These are phyloP conservation scores for Trichosporon coremiiforme DNA, from an alignment of 1,284 basidiomycete genomes.

Conservation along the genomic window DNA sequence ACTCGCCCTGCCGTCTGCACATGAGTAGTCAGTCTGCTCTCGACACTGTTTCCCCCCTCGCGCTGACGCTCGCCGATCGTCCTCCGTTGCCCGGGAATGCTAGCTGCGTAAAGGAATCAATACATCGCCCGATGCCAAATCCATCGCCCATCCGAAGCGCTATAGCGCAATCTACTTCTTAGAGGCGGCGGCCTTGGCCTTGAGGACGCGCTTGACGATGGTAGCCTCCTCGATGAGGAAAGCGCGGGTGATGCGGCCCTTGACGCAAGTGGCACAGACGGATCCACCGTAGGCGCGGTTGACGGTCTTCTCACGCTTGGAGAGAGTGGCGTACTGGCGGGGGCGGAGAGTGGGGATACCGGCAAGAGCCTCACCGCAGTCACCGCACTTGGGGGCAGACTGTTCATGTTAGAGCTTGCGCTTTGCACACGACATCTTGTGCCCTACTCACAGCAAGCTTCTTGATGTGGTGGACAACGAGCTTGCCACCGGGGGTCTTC, in stretches of 20 bases:
- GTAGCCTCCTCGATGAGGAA: conserved; percentile 99
- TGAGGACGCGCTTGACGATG: conserved; percentile 99
- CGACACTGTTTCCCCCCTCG: background rate
- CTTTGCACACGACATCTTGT: background rate
- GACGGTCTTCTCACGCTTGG: conserved; percentile 94
- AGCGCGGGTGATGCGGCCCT: conserved; percentile 92
- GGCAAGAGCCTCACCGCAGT: conserved; percentile 87
- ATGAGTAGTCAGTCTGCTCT: conserved; percentile 2
- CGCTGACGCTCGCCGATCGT: background rate
- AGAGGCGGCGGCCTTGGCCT: conserved; percentile 63
- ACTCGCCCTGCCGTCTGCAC: background rate
- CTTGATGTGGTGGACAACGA: conserved; percentile 59
- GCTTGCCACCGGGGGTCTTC: conserved; percentile 77
- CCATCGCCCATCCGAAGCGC: conserved; percentile 25
- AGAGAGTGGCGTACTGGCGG: conserved; percentile 86
- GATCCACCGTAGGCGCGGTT: conserved; percentile 93
- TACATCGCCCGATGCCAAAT: conserved; percentile 36
- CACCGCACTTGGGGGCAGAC: conserved; percentile 90
- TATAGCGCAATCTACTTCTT: conserved; percentile 52
- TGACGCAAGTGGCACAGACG: conserved; percentile 88
- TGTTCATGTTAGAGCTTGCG: conserved; percentile 29
- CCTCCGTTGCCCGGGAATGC: conserved; percentile 8
- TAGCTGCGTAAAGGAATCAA: conserved; percentile 34
- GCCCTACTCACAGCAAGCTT: conserved; percentile 56
- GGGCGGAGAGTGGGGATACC: conserved; percentile 93